Evolutionary conservation across 2,329 filamentous ascomycete species (phyloP), one percentile per base, ranked within the genome.

Genomic region (Anthostomella pinea): DNA sequence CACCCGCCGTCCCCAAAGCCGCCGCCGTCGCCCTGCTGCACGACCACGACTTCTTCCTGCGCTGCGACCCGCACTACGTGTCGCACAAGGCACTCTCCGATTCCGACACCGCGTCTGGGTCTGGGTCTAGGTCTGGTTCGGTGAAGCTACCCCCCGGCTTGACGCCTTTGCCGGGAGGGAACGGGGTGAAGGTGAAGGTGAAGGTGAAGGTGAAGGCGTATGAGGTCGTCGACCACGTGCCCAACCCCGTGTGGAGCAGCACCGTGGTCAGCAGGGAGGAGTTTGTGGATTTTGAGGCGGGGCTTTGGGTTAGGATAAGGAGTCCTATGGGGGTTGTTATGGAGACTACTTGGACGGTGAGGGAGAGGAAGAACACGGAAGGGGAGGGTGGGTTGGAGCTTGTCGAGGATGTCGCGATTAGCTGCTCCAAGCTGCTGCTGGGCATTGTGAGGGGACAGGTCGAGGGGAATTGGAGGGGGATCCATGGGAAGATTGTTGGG

Each of bases 211-310:
- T 54, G n/a, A 53, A 56, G 30, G 60, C 63, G 44, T 78, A 70
- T 58, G 60, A 63, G 20, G 70, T 77, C 16, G 64, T 76, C 6
- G 72, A 76, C 48, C 63, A 72, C 23, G 60, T 78, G 16, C 73
- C 74, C 3, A 72, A 72, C 10, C 73, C 73, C 3, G 62, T 79
- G 18, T 78, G 72, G 73, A 72, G 74, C 50, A 70, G 65, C 33
- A 68, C 70, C 30, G 69, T 78, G 6, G 64, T 71, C 34, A 77
- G 73, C 59, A 68, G 56, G 5, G 74, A 75, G 51, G 74, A 78
- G 57, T 72, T 78, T 42, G 68, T 71, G 13, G 58, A 75, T 43
- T 58, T 71, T 13, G 59, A 60, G n/a, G 62, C 56, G 18, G 75
- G 75, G 13, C 49, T 74, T 6, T 77, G 75, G 52, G 69, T 74